Evolutionary conservation across 495 filamentous ascomycete genomes (phyloP).

Genomic region (Trichoderma asperelloides): DNA sequence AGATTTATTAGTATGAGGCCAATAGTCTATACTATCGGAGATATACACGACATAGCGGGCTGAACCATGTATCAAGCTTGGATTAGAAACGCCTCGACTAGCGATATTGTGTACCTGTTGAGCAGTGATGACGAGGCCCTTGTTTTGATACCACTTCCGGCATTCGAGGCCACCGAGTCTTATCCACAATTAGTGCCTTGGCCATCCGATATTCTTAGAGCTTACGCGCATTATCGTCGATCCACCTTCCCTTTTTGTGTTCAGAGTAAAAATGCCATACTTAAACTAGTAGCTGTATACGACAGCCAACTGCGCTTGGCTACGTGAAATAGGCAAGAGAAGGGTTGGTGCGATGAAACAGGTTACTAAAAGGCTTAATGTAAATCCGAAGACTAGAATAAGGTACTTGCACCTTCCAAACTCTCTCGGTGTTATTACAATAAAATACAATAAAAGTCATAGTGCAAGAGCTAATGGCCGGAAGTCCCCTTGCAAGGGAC

Average conservation of each 20-base stretch:
- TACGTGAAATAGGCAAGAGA: no score
- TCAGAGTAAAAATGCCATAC: neutral
- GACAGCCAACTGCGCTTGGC: neutral
- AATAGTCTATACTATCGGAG: neutral
- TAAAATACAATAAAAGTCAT: no score
- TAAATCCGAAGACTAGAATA: no score
- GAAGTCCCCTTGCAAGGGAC: no score
- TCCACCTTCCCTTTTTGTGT: neutral
- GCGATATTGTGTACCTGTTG: neutral
- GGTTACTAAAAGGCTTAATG: no score
- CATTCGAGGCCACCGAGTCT: neutral
- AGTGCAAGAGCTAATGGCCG: no score
- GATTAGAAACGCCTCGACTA: neutral
- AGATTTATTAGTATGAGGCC: neutral
- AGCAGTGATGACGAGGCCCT: neutral
- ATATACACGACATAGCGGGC: neutral
- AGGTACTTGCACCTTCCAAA: no score
- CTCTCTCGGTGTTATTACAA: no score
- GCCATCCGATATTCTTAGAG: neutral
- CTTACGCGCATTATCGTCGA: neutral
- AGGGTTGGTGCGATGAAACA: no score
- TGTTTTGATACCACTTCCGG: neutral
- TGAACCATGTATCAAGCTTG: neutral
- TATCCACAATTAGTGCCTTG: neutral
- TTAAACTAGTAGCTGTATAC: neutral